Conservation (phyloP, 768 basidiomycete genomes). For the Rhizopogon rudus region DNA sequence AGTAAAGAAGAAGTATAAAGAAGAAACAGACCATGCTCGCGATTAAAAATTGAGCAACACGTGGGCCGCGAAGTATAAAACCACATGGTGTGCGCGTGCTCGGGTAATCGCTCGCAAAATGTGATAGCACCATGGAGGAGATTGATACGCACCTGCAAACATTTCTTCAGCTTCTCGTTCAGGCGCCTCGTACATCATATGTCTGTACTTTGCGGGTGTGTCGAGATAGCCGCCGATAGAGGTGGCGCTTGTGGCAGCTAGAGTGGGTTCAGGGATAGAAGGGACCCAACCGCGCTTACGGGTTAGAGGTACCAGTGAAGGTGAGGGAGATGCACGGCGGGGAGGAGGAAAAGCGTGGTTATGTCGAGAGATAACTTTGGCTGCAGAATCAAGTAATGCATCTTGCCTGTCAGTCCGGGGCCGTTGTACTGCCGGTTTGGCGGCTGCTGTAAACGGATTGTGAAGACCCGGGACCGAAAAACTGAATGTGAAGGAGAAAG, state of each 20-base stretch:
- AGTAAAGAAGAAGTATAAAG: background rate
- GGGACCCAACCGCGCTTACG: constrained; percentile 76
- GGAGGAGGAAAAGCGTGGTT: constrained; percentile 12
- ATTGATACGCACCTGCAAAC: constrained; percentile 35
- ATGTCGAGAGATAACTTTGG: constrained; percentile 14
- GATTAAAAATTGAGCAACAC: constrained; percentile 7
- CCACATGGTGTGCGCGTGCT: constrained; percentile 9
- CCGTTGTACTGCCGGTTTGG: constrained; percentile 12
- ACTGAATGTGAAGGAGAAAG: constrained; percentile 71
- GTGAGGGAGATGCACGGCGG: constrained; percentile 18
- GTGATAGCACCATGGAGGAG: constrained; percentile 9
- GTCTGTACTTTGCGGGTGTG: constrained; percentile 59
- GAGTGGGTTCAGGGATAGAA: constrained; percentile 49
- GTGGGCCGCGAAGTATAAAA: constrained; percentile 18
- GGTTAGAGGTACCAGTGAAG: constrained; percentile 31
- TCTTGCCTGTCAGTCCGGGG: constrained; percentile 22
- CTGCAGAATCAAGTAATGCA: background rate
- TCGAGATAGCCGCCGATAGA: constrained; percentile 65
- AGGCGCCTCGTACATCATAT: constrained; percentile 24
- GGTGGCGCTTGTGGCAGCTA: constrained; percentile 44
- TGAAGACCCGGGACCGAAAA: constrained; percentile 58
- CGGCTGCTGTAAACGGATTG: constrained; percentile 52
- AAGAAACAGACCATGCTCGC: constrained; percentile 9
- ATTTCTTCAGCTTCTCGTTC: constrained; percentile 42
- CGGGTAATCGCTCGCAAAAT: constrained; percentile 23